A percentile compares a stretch with the other conserved stretches of the same genome.
phyloP scores from a whole-genome alignment of 768 basidiomycete genomes.

The Pleurotus cornucopiae region DNA sequence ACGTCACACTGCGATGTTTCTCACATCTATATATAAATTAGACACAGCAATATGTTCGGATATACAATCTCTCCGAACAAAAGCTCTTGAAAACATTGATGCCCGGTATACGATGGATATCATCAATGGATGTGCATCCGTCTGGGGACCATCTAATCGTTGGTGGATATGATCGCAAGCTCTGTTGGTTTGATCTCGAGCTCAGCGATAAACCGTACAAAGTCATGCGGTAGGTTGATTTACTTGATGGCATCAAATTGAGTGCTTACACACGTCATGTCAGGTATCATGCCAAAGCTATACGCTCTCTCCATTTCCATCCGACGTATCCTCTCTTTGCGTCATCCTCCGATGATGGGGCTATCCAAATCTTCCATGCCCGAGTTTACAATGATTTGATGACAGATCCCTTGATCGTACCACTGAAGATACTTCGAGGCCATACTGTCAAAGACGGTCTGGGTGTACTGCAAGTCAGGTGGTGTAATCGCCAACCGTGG shows the following conservation, averaged over 20 bases:
- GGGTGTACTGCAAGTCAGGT: conserved; percentile 87
- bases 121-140: conserved; percentile 94
- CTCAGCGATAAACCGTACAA: conserved; percentile 97
- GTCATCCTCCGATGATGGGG: conserved; percentile 94
- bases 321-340: conserved; percentile 94
- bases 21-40: conserved; percentile 23
- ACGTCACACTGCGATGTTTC: conserved; percentile 11
- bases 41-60: conserved; percentile 94
- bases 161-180: conserved; percentile 94
- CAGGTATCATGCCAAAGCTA: conserved; percentile 92
- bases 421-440: conserved; percentile 93
- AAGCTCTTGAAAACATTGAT: conserved; percentile 88
- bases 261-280: conserved; percentile 24
- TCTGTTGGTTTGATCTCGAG: conserved; percentile 99
- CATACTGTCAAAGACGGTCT: conserved; percentile 82
- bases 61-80: conserved; percentile 95
- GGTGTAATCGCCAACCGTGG: conserved; percentile 92
- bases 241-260: background rate
- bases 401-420: conserved; percentile 97
- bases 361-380: conserved; percentile 95
- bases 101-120: conserved; percentile 98
- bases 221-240: conserved; percentile 67
- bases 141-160: conserved; percentile 95
- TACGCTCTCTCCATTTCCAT: conserved; percentile 92
- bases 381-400: conserved; percentile 93